Base-by-base conservation (phyloP, 2,329 filamentous ascomycete species). In the Ascochyta lentis region DNA sequence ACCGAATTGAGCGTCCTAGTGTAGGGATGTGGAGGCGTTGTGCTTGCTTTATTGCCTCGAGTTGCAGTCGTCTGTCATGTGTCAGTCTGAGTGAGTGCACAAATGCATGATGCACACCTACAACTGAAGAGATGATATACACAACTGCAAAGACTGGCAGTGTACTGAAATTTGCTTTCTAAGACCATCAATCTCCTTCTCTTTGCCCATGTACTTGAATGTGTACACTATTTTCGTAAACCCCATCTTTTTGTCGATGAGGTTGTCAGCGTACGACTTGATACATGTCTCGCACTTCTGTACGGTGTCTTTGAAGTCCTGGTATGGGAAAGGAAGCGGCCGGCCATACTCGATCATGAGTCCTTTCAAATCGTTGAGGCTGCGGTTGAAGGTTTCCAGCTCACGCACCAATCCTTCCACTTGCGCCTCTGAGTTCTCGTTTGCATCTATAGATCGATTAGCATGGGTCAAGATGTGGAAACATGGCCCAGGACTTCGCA, bases 331-430 rank as follows among this genome's bases (percentile, higher is more conserved):
- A 7, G 70, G 71, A 27, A 72, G 54, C 10, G 68, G 64, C 43
- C 70, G 69, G 13, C 69, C 69, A 58, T 68, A 72, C 16, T 71
- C 69, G 39, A 62, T 68, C 71, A 73, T 72, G 12, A 72, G 55
- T 47, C 68, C 63, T 16, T 64, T 68, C 8, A 73, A 56, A 44
- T 72, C 52, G 3, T 61, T 41, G 15, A 73, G 60, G 37, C 69
- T 72, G 35, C 60, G 56, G 38, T 71, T 67, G 47, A 73, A 73
- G n/a, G 59, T 56, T 2, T 61, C 60, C 34, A 71, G 72, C 39
- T 72, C 69, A 37, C 66, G 66, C 24, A 73, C 65, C 35, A 73
- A 65, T 15, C 54, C 66, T 33, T 63, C 57, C n/a, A 73, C 71
- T 46, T 73, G 71, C 13, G 65, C 63, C 51, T 71, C 68, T 0